Evolutionary conservation across 2,329 filamentous ascomycete species (phyloP).

Genomic region (Xylaria sp.): DNA sequence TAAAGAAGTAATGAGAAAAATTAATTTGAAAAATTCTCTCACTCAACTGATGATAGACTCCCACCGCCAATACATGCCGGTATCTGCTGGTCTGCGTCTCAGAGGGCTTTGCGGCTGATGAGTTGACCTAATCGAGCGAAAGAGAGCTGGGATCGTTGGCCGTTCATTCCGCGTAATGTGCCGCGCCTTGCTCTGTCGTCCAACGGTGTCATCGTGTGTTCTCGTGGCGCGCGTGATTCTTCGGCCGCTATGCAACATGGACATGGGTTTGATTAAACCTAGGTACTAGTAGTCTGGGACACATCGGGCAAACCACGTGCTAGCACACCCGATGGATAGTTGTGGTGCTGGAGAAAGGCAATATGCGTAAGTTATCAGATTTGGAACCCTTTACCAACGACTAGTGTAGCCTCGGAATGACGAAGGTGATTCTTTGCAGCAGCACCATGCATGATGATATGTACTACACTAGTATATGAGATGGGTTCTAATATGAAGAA

Average conservation of each 20-base stretch:
- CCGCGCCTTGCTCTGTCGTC: constrained; percentile 36
- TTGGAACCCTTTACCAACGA: constrained; percentile 28
- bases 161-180: constrained; percentile 42
- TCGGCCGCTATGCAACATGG: constrained; percentile 39
- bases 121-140: constrained; percentile 18
- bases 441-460: constrained; percentile 36
- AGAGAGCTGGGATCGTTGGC: constrained; percentile 38
- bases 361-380: constrained; percentile 17
- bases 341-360: constrained; percentile 25
- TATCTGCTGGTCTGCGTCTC: constrained; percentile 11
- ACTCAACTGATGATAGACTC: constrained; percentile 10
- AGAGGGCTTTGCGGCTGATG: constrained; percentile 29
- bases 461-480: constrained; percentile 5
- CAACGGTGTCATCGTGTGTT: constrained; percentile 42
- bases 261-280: constrained; percentile 43
- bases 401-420: constrained; percentile 33
- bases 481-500: constrained; percentile 24
- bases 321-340: constrained; percentile 24
- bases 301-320: constrained; percentile 36
- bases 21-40: constrained; percentile 16
- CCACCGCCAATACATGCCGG: constrained; percentile 21
- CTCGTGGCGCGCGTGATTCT: constrained; percentile 42
- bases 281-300: constrained; percentile 9
- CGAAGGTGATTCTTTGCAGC: constrained; percentile 40
- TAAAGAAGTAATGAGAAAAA: neutral